Percentiles rank a stretch among this genome's conserved stretches.
Evolutionary conservation across 179 eudicot genomes (phyloP).

Genomic region (Beta macrorhiza): DNA sequence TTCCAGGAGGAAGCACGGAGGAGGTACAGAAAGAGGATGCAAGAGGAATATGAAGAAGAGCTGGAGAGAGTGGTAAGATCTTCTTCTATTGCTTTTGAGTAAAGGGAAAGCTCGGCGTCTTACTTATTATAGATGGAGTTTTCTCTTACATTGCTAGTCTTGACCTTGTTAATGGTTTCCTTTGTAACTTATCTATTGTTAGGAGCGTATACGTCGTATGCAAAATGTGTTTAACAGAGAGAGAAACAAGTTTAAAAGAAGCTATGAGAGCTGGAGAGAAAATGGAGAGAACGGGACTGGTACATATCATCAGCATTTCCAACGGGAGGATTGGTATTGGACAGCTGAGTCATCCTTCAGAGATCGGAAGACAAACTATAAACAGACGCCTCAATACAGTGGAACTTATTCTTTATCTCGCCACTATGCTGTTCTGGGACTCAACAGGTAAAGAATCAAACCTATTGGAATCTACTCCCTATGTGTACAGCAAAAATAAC

Average conservation of each 20-base stretch:
- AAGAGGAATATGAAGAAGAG: slow-evolving; percentile 95
- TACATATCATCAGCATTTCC: slow-evolving; percentile 72
- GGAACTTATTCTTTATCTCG: slow-evolving; percentile 64
- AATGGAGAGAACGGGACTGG: slow-evolving; percentile 66
- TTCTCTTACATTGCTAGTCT: slow-evolving; percentile 1
- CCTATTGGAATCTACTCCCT: background rate
- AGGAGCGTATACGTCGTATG: slow-evolving; percentile 96
- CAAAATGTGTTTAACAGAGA: slow-evolving; percentile 93
- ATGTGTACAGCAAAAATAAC: background rate
- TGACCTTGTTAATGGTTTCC: slow-evolving; percentile 7
- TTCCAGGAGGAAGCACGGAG: slow-evolving; percentile 88
- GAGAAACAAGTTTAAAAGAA: slow-evolving; percentile 66
- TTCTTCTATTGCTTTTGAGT: background rate
- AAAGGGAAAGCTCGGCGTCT: background rate
- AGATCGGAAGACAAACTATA: slow-evolving; percentile 48
- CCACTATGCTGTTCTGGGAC: slow-evolving; percentile 89
- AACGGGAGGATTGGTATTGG: slow-evolving; percentile 98
- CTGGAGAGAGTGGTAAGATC: slow-evolving; percentile 92
- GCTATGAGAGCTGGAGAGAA: slow-evolving; percentile 87
- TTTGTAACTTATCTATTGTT: slow-evolving; percentile 19
- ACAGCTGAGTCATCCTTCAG: slow-evolving; percentile 61
- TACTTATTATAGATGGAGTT: background rate
- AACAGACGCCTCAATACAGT: slow-evolving; percentile 58
- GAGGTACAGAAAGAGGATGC: slow-evolving; percentile 81
- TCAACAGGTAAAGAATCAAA: slow-evolving; percentile 64